phyloP scores from a whole-genome alignment of 768 basidiomycete genomes.

The Pulveroboletus sp. region DNA sequence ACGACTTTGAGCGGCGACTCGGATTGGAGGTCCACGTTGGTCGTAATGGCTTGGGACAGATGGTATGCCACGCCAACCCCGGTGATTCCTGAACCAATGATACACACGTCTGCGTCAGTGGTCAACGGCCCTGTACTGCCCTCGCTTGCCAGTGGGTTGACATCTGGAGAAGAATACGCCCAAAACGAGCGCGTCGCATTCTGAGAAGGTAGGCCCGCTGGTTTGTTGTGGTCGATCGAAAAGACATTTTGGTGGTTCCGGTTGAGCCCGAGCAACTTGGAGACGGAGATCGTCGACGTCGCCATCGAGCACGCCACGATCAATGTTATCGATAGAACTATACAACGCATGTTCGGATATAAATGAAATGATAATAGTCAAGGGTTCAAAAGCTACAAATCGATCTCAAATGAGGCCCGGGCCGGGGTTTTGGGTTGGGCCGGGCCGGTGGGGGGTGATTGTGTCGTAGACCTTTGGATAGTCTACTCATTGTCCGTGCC shows the following conservation, averaged over 20 bases:
- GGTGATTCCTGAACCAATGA: constrained; percentile 80
- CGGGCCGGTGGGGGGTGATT: too few species aligned
- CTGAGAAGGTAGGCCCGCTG: constrained; percentile 46
- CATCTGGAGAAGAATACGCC: constrained; percentile 52
- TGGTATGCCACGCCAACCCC: constrained; percentile 77
- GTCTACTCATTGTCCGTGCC: too few species aligned
- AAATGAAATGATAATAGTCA: too few species aligned
- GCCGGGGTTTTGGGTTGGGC: too few species aligned
- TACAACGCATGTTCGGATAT: too few species aligned
- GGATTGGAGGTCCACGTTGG: not conserved
- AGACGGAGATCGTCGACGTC: not conserved
- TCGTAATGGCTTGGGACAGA: constrained; percentile 40
- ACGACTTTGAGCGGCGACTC: constrained; percentile 44
- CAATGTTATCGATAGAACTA: not conserved
- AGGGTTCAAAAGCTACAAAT: too few species aligned
- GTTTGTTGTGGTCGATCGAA: not conserved
- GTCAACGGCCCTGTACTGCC: constrained; percentile 66
- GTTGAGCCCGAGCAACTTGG: too few species aligned
- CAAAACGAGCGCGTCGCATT: constrained; percentile 76
- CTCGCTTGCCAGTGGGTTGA: constrained; percentile 63
- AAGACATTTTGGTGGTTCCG: constrained; percentile 4
- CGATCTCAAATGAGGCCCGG: too few species aligned
- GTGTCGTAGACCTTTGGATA: too few species aligned
- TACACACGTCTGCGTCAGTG: constrained; percentile 63
- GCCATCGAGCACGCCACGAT: constrained; percentile 9